Base-by-base conservation (phyloP, 2,329 filamentous ascomycete species). In the Fusarium anguioides region DNA sequence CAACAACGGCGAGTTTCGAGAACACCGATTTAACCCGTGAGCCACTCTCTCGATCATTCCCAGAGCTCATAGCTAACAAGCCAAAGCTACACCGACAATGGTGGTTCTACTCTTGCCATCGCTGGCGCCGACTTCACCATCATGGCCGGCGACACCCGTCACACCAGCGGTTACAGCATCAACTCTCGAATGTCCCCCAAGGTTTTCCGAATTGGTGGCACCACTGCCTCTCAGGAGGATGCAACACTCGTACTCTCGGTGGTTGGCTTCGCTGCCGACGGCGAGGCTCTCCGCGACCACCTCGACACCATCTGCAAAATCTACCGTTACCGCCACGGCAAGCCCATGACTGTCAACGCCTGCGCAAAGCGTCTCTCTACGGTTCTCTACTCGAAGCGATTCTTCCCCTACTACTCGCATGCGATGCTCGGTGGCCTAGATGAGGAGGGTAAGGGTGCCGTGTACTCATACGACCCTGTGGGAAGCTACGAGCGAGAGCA, bases 351-450 rank as follows among this genome's bases (percentile, higher is more conserved):
- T 68, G 91, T 98, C 75, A 91, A 93, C 75, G 96, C 96, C 46
- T 98, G 95, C 81, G 96, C 96, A 55, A 95, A 98, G 82, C 90
- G 95, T 56, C 86, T 99, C 64, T 95, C 93, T 37, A 97, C 96
- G 44, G 96, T 99, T 70, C 89, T 99, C 57, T 99, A 99, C 84
- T 86, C 90, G 80, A 98, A 98, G 84, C 93, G 96, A 46, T 99
- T 99, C 85, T 99, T 99, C 85, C 96, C 96, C 21, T 99, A 97
- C 87, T 99, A 99, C 81, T 93, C 96, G 59, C 89, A 95, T 75
- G 95, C 95, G 29, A 98, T 99, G 78, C 85, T 99, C 44, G 96
- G 92, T 44, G 96, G 96, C 20, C 82, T 99, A 64, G 96, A 99
- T 74, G 96, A 98, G 82, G 90, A 98, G 66, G 96, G 96, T 72